These are phyloP conservation scores for Cordyceps farinosa DNA, from an alignment of 2,329 filamentous ascomycete genomes.

Conservation along the genomic window DNA sequence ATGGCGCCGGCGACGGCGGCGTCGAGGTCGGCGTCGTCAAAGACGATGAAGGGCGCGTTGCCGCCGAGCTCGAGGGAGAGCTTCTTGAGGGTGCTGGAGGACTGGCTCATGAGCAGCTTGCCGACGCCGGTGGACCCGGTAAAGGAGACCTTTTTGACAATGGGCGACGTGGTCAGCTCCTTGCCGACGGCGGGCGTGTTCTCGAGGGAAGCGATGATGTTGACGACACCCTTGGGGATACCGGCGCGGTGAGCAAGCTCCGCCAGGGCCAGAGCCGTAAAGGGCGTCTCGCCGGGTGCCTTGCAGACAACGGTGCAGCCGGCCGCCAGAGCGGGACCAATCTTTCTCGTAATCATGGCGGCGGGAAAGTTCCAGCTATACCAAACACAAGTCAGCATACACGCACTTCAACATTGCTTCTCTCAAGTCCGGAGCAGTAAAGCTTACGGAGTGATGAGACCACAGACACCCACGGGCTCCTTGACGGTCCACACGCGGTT, in stretches of 20 bases:
- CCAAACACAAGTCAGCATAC: not conserved
- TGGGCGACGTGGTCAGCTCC: constrained; percentile 66
- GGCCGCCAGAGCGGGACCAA: constrained; percentile 76
- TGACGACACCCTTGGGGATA: constrained; percentile 85
- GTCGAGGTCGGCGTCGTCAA: constrained; percentile 90
- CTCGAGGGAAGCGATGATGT: constrained; percentile 74
- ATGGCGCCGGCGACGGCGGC: constrained; percentile 79
- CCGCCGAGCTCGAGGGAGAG: constrained; percentile 87
- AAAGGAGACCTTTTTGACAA: constrained; percentile 87
- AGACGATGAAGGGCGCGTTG: constrained; percentile 95
- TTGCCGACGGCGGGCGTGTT: constrained; percentile 80
- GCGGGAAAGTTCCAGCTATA: constrained; percentile 79
- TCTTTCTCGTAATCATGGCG: constrained; percentile 70
- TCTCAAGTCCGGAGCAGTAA: too few relatives aligned
- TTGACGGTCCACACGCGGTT: constrained; percentile 77
- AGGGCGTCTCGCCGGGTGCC: constrained; percentile 86
- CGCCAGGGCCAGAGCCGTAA: constrained; percentile 81
- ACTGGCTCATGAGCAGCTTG: constrained; percentile 84
- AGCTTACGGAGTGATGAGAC: constrained; percentile 68
- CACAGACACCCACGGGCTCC: constrained; percentile 81
- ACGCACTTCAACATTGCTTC: too few relatives aligned
- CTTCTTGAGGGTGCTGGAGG: constrained; percentile 77
- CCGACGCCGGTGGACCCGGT: constrained; percentile 73
- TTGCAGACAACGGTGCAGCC: constrained; percentile 94
- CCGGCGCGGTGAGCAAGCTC: constrained; percentile 85